phyloP scores from a whole-genome alignment of 179 eudicot species.

The Spinacia oleracea region DNA sequence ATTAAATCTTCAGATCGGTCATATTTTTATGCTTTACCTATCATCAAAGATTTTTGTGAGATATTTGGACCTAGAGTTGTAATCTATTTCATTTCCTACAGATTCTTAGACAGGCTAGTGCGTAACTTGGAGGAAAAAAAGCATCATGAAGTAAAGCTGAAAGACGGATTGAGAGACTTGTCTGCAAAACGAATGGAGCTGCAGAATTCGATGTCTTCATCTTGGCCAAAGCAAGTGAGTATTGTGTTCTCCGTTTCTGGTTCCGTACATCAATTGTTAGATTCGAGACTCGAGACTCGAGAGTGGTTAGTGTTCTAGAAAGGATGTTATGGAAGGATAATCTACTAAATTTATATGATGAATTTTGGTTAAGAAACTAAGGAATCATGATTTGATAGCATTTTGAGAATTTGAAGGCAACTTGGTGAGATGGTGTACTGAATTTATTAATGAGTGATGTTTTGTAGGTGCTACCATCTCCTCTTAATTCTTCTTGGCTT shows the following conservation, averaged over 20 bases:
- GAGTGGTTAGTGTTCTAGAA: not conserved
- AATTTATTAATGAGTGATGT: not conserved
- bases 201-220: constrained; percentile 86
- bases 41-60: not conserved
- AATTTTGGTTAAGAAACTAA: not conserved
- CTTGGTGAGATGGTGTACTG: not conserved
- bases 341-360: not conserved
- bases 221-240: constrained; percentile 99
- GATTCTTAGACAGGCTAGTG: constrained; percentile 87
- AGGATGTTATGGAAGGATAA: not conserved
- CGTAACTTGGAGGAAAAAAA: constrained; percentile 90
- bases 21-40: not conserved
- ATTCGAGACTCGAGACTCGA: not conserved
- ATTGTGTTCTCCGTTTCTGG: constrained; percentile 10
- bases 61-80: constrained; percentile 14
- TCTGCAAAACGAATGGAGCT: constrained; percentile 84
- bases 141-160: constrained; percentile 84
- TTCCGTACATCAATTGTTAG: not conserved
- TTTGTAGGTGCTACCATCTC: not conserved
- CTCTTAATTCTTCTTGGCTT: not conserved
- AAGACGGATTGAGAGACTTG: constrained; percentile 82
- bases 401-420: not conserved
- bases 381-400: too few relatives aligned
- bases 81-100: constrained; percentile 27
- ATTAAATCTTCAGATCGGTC: not conserved